phyloP scores from a whole-genome alignment of 345 rosid species.

The Salix purpurea region DNA sequence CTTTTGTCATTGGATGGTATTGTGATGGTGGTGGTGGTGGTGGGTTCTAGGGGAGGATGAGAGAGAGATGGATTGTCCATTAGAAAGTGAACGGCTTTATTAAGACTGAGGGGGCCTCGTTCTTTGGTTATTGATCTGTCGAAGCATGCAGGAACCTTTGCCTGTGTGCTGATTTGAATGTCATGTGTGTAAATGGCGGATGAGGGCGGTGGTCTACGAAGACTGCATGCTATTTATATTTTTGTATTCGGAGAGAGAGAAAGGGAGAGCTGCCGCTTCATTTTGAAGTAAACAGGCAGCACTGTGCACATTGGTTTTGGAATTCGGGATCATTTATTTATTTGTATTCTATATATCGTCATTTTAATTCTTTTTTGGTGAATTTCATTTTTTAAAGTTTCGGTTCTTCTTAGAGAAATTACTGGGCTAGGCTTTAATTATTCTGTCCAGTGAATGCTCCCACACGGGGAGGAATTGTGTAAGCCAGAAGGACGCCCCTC shows the following conservation, averaged over 20 bases:
- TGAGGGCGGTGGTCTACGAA: slow-evolving; percentile 35
- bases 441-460: background rate
- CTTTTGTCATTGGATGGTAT: background rate
- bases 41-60: slow-evolving; percentile 12
- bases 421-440: background rate
- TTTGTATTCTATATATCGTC: background rate
- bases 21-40: slow-evolving; percentile 3
- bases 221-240: background rate
- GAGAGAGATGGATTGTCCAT: slow-evolving; percentile 22
- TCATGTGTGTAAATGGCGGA: slow-evolving; percentile 42
- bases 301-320: slow-evolving; percentile 7
- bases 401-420: background rate
- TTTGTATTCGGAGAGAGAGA: background rate
- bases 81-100: slow-evolving; percentile 2
- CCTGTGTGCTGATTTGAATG: slow-evolving; percentile 26
- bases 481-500: background rate
- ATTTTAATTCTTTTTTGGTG: background rate
- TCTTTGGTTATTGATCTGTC: slow-evolving; percentile 23
- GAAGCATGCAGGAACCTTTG: background rate
- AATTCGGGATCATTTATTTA: slow-evolving; percentile 7
- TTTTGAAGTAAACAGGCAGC: slow-evolving; percentile 16
- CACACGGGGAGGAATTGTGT: background rate
- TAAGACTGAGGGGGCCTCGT: slow-evolving; percentile 24
- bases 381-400: background rate
- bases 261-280: slow-evolving; percentile 15